Evolutionary conservation across 495 filamentous ascomycete genomes (phyloP).

Genomic region (Xylaria castorea): DNA sequence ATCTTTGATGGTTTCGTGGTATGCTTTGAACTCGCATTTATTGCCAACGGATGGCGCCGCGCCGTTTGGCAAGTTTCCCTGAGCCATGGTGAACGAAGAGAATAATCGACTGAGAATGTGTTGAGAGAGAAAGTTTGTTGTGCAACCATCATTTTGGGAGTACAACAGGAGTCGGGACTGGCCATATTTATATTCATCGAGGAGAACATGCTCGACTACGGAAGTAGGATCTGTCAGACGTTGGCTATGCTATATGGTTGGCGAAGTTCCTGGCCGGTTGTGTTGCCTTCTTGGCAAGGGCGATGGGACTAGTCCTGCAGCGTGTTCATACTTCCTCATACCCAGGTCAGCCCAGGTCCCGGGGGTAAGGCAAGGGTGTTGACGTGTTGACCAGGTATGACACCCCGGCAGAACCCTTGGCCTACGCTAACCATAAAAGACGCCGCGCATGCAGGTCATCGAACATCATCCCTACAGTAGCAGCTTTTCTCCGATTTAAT

Average conservation of each 20-base stretch:
- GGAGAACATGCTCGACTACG: background rate
- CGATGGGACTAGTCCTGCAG: background rate
- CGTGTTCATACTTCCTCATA: too few species aligned
- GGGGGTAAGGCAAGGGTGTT: background rate
- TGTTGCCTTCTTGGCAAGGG: background rate
- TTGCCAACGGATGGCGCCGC: conserved; percentile 22
- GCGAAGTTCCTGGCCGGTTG: background rate
- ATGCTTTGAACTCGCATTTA: conserved; percentile 40
- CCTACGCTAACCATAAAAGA: background rate
- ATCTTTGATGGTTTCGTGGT: conserved; percentile 36
- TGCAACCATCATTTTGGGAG: background rate
- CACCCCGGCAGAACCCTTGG: too few species aligned
- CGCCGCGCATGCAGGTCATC: background rate
- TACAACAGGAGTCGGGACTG: background rate
- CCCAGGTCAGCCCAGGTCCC: too few species aligned
- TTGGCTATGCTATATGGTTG: background rate
- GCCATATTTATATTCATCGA: conserved; percentile 21
- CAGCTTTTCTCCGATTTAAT: background rate
- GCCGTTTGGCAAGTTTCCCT: background rate
- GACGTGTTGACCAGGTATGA: too few species aligned
- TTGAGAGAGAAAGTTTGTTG: background rate
- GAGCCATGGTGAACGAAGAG: conserved; percentile 10
- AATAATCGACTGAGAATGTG: background rate
- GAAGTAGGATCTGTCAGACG: background rate
- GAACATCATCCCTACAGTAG: background rate